Conservation (phyloP, 129 eudicot genomes). For the Tagetes erecta region DNA sequence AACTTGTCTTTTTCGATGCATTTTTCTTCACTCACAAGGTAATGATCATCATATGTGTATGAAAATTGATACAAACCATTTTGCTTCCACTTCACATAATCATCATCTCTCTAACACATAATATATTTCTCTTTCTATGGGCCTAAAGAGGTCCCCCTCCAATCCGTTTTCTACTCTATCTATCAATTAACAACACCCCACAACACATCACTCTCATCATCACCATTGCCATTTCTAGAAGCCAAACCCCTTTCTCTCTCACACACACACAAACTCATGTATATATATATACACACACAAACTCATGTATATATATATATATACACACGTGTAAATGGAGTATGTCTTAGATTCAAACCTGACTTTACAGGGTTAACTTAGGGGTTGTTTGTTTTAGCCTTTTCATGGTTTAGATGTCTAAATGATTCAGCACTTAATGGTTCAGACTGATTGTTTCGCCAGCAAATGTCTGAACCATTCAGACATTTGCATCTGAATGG, state of each 20-base stretch:
- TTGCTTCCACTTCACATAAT: slow-evolving; percentile 71
- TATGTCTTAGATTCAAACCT: too few species aligned
- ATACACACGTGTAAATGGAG: too few species aligned
- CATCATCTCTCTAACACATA: slow-evolving; percentile 8
- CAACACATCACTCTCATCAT: slow-evolving; percentile 51
- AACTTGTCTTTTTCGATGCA: slow-evolving; percentile 55
- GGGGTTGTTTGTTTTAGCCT: too few species aligned
- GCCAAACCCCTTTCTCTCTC: slow-evolving; percentile 29
- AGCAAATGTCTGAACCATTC: too few species aligned
- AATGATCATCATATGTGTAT: slow-evolving; percentile 68
- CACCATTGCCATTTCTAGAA: slow-evolving; percentile 57
- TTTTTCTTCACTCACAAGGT: slow-evolving; percentile 96
- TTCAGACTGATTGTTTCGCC: too few species aligned
- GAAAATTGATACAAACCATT: slow-evolving; percentile 49
- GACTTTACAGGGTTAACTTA: too few species aligned
- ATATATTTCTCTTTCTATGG: not conserved
- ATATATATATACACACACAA: too few species aligned
- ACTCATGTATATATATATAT: too few species aligned
- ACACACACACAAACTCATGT: not conserved
- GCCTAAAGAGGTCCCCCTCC: slow-evolving; percentile 58
- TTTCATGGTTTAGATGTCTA: too few species aligned
- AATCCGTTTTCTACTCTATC: slow-evolving; percentile 74
- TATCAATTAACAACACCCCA: slow-evolving; percentile 40
- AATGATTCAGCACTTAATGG: too few species aligned
- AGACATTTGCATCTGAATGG: too few species aligned